A percentile compares a stretch with the other conserved stretches of the same genome.
Evolutionary conservation across 2,329 filamentous ascomycete genomes (phyloP).

Genomic region (Sarocladium kiliense): DNA sequence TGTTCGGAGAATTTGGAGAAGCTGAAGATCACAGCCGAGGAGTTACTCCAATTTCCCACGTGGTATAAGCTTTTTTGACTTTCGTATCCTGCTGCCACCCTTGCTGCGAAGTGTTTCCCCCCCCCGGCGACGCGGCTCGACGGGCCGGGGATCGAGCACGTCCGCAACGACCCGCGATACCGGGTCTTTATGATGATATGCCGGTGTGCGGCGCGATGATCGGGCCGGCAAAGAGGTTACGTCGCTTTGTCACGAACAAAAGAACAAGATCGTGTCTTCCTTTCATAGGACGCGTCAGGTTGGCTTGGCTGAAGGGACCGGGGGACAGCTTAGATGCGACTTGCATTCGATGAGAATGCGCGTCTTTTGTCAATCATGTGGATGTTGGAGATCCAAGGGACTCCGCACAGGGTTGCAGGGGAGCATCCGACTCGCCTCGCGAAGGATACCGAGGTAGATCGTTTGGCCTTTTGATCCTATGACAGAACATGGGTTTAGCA

Average conservation of each 20-base stretch:
- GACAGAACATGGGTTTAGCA: not conserved
- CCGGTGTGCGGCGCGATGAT: not conserved
- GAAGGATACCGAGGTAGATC: not conserved
- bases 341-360: not conserved
- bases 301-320: not conserved
- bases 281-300: not conserved
- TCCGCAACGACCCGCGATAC: constrained; percentile 6
- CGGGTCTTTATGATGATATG: not conserved
- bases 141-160: constrained; percentile 2
- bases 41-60: constrained; percentile 7
- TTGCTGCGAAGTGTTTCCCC: not conserved
- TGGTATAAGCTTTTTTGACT: constrained; percentile 6
- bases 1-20: constrained; percentile 5
- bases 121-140: constrained; percentile 3
- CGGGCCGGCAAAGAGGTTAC: not conserved
- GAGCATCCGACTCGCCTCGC: not conserved
- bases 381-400: not conserved
- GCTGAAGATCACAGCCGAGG: not conserved
- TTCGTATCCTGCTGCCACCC: not conserved
- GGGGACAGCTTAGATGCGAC: not conserved
- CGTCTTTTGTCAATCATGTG: not conserved
- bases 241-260: not conserved
- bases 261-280: not conserved
- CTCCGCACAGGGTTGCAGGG: not conserved
- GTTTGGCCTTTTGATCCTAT: not conserved